phyloP scores from a whole-genome alignment of 768 basidiomycete genomes.

The Mrakia gelida region DNA sequence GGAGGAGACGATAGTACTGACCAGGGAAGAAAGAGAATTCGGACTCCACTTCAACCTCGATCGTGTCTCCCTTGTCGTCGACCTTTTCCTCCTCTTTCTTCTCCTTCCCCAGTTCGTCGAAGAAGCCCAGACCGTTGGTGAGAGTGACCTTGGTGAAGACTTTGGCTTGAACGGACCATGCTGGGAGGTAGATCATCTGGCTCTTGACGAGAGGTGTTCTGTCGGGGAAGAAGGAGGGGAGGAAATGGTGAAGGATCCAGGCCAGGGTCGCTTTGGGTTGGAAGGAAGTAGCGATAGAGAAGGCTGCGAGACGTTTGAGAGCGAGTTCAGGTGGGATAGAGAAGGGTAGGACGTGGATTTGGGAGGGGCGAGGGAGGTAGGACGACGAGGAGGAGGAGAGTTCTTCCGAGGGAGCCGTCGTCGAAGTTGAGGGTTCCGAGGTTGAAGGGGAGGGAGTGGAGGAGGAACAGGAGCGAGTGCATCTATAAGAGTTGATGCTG shows the following conservation, averaged over 20 bases:
- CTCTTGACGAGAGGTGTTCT: neutral
- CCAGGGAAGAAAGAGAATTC: conserved; percentile 9
- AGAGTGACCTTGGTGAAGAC: neutral
- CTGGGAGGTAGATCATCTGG: neutral
- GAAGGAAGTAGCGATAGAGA: neutral
- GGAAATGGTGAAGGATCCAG: neutral
- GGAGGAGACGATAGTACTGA: neutral
- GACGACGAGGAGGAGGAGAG: neutral
- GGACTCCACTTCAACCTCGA: neutral
- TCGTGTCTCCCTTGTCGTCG: neutral
- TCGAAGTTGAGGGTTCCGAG: neutral
- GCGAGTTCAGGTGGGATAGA: neutral
- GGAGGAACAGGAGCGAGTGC: too few relatives aligned
- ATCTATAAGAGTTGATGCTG: too few relatives aligned
- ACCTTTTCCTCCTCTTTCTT: neutral
- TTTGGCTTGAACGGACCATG: neutral
- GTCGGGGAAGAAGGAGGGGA: neutral
- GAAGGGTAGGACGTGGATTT: conserved; percentile 5
- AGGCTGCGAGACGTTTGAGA: neutral
- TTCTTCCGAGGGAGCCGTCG: neutral
- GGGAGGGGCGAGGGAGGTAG: neutral
- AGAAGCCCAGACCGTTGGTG: neutral
- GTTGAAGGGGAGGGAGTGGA: too few relatives aligned
- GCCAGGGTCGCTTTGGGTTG: neutral
- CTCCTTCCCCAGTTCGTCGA: neutral